Conservation (phyloP, 2,329 filamentous ascomycete species). For the Teratosphaeria gauchensis region DNA sequence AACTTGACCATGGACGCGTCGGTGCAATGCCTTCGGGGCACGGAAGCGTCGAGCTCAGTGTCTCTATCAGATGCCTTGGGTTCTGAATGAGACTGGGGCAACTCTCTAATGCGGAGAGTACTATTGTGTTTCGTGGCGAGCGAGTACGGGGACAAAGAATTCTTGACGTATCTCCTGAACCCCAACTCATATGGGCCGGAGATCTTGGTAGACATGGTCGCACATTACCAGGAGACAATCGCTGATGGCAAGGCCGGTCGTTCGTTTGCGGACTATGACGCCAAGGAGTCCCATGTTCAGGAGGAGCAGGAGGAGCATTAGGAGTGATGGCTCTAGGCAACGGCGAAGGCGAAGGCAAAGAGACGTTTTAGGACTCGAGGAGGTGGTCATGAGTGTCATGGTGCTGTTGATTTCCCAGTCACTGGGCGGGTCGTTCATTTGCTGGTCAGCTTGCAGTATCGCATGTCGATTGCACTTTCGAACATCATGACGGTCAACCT, state of each 20-base stretch:
- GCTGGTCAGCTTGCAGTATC: too few species aligned
- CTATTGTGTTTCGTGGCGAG: neutral
- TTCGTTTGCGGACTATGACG: neutral
- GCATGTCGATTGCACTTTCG: neutral
- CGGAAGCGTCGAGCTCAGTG: neutral
- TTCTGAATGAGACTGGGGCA: too few species aligned
- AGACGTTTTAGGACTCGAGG: too few species aligned
- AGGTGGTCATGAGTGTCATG: too few species aligned
- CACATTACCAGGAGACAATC: neutral
- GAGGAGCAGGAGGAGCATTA: neutral
- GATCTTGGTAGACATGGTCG: neutral
- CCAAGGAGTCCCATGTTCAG: neutral
- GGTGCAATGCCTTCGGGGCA: neutral
- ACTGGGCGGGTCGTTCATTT: too few species aligned
- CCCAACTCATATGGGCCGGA: neutral
- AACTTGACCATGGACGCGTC: neutral
- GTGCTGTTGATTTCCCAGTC: too few species aligned
- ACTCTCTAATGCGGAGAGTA: neutral
- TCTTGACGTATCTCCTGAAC: neutral
- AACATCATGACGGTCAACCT: too few species aligned
- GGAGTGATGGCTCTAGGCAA: too few species aligned
- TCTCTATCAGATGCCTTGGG: neutral
- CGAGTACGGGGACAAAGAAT: neutral
- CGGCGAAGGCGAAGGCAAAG: too few species aligned
- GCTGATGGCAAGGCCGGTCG: neutral